phyloP scores from a whole-genome alignment of 371 early-diverging fungal species.

The Mortierella sp. region DNA sequence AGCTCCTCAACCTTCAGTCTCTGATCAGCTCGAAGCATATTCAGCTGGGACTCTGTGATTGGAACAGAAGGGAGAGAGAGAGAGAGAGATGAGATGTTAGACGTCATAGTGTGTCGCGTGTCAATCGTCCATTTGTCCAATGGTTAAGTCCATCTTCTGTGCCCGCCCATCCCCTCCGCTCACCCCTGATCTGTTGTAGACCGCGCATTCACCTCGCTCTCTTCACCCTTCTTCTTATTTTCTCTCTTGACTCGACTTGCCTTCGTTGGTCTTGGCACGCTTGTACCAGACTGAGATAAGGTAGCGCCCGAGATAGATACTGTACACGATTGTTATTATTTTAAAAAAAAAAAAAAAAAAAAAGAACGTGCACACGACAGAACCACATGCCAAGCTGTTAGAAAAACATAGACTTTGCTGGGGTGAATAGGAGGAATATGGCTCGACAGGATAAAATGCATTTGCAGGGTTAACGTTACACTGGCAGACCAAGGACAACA shows the following conservation, averaged over 20 bases:
- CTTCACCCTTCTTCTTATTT: too few species aligned
- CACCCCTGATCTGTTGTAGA: too few species aligned
- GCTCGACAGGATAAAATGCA: conserved; percentile 1
- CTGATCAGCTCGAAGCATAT: conserved; percentile 47
- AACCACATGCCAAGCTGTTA: conserved; percentile 6
- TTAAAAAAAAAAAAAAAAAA: background rate
- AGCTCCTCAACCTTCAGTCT: conserved; percentile 68
- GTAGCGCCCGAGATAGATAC: conserved; percentile 64
- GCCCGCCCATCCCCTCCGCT: too few species aligned
- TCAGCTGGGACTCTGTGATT: conserved; percentile 39
- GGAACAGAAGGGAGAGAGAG: too few species aligned
- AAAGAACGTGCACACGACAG: conserved; percentile 8
- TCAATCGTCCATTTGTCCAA: too few species aligned
- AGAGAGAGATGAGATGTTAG: background rate
- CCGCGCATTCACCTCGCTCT: too few species aligned
- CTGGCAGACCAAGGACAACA: conserved; percentile 62
- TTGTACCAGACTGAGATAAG: conserved; percentile 65
- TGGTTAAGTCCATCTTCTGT: too few species aligned
- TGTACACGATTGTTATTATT: conserved; percentile 15
- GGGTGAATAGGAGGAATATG: conserved; percentile 17
- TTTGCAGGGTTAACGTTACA: conserved; percentile 53
- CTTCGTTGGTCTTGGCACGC: conserved; percentile 68
- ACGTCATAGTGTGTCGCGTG: background rate
- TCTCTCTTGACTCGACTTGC: too few species aligned
- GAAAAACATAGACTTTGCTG: conserved; percentile 20